Evolutionary conservation across 768 basidiomycete genomes (phyloP), one percentile per base, ranked within the genome.

Genomic region (Tylopilus subfusipes): DNA sequence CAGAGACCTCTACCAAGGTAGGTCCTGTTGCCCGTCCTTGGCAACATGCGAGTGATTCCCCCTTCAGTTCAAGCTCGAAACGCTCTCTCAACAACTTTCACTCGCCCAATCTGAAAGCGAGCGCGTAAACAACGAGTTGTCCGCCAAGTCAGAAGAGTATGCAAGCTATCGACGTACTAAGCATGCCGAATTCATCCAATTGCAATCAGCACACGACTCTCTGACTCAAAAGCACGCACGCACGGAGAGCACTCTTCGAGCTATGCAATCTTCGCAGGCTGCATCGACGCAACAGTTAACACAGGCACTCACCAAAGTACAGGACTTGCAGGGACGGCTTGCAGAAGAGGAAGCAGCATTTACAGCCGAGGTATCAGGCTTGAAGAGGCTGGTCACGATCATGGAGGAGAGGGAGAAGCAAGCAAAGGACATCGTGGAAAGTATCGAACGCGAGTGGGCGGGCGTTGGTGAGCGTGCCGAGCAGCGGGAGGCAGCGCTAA

Each of bases 341-440:
- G 93, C 90, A 3, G 90, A 91, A 62, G 88, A 91, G 62, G 93
- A 96, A 61, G 84, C 86, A 1, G 84, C 84, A 2, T 95, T 91
- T 67, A 78, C 86, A 0, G 82, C 79, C 53, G 94, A 98, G 67
- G 84, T 85, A 2, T 83, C 79, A 38, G 82, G 84, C 13, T 72
- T 94, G 60, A 81, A 82, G 54, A 79, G 93, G 29, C 76, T 97
- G 18, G 86, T 94, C 12, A 74, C 80, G 8, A 82, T 94, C 76
- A 85, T 97, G 78, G 93, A 98, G 68, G 87, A 87, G 53, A 81
- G 94, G 34, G 93, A 94, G 67, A 83, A 85, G 49, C 88, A 94
- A 58, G 83, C 90, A 21, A 90, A 91, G 73, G 79, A 82, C 21
- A 83, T 93, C 50, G 85, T 98, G 1, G 86, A 92, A 22, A 78